Conservation (phyloP, 306 rosid species). For the Acmispon strigosus region DNA sequence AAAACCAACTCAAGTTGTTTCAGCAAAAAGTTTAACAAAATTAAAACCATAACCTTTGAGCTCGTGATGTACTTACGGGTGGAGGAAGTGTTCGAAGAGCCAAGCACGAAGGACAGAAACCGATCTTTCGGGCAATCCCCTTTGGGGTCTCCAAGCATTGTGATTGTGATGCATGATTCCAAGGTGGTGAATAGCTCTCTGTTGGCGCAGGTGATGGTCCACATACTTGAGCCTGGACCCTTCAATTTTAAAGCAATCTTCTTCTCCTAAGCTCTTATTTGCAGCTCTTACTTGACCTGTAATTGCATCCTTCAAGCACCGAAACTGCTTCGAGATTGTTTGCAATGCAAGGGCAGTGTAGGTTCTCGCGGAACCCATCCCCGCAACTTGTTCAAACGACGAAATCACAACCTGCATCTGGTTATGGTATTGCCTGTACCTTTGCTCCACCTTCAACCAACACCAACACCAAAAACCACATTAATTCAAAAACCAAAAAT, state of each 20-base stretch:
- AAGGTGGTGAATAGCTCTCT: conserved; percentile 87
- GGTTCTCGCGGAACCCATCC: conserved; percentile 74
- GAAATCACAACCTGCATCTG: conserved; percentile 88
- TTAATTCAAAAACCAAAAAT: not conserved
- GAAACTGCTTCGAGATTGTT: conserved; percentile 87
- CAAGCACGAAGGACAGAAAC: conserved; percentile 98
- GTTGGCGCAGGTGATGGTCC: conserved; percentile 85
- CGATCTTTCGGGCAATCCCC: conserved; percentile 94
- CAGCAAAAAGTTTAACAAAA: not conserved
- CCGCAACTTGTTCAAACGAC: conserved; percentile 76
- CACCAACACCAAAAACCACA: not conserved
- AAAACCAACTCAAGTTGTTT: not conserved
- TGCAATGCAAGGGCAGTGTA: conserved; percentile 88
- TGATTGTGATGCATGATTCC: conserved; percentile 99
- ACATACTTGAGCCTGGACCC: conserved; percentile 88
- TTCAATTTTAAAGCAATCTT: conserved; percentile 63
- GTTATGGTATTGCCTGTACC: conserved; percentile 84
- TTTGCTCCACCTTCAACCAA: conserved; percentile 69
- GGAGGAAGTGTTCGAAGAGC: conserved; percentile 99
- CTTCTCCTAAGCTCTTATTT: conserved; percentile 83
- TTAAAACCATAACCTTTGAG: not conserved
- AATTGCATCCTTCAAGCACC: conserved; percentile 86
- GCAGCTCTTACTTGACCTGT: conserved; percentile 63
- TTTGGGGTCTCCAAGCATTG: conserved; percentile 99
- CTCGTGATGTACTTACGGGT: conserved; percentile 65